Evolutionary conservation across 768 basidiomycete genomes (phyloP), one percentile per base, ranked within the genome.

Genomic region (Cystobasidium ongulense): DNA sequence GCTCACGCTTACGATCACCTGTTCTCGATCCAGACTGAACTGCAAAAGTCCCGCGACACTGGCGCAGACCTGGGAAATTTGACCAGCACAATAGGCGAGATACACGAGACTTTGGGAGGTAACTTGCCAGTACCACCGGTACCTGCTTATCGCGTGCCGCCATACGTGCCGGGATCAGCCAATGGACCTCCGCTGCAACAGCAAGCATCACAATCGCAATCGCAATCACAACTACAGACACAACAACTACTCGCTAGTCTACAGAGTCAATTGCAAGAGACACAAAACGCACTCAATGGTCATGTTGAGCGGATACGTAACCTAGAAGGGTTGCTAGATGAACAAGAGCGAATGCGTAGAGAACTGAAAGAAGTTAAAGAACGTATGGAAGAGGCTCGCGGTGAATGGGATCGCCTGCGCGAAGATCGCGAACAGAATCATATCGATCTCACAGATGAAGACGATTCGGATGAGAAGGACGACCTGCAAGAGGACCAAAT

Each of bases 11-110:
- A 23, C 29, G n/a, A 33, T 27, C 10, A 23, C 50, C 1, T 2
- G 0, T 15, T 64, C 11, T 71, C 7, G 17, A 23, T 27, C 2
- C 73, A 83, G 81, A 88, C 88, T 76, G 94, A 98, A 80, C 86
- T 98, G n/a, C 89, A 90, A 82, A 96, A 95, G 83, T 92, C 91
- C 78, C 87, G 91, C 21, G 95, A 98, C 79, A 96, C 94, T 0
- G 91, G 91, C 17, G 84, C 88, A 0, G 94, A 98, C 79, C 84
- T 99, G 1, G 87, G 88, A 75, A 86, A 86, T 0, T 82, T 97
- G 36, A 88, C 86, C 18, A 86, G 86, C 15, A 85, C 90, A 2
- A 91, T 99, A 86, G 86, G 84, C 50, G 92, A 96, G n/a, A 90
- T 97, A 53, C 89, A 91, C 74, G 92, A 96, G 77, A 92, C 90